Conservation (phyloP, 257 asterid genomes). For the Dorcoceras hygrometricum region DNA sequence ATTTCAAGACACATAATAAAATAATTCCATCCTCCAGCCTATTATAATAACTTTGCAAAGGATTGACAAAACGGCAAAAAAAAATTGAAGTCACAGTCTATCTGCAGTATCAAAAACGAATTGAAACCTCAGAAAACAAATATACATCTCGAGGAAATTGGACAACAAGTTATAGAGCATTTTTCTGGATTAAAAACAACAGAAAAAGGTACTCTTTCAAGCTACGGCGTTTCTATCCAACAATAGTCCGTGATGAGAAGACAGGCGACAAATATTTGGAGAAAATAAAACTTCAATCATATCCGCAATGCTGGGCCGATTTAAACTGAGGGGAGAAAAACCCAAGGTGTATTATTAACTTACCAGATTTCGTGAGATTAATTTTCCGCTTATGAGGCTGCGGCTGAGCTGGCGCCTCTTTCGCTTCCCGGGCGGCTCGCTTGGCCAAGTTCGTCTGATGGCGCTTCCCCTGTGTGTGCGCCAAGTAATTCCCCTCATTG, state of each 20-base stretch:
- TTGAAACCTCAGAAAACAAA: background rate
- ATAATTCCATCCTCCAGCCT: background rate
- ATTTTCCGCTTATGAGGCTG: slow-evolving; percentile 95
- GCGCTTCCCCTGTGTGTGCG: slow-evolving; percentile 97
- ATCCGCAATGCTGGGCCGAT: background rate
- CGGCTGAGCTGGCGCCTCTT: slow-evolving; percentile 97
- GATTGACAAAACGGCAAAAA: background rate
- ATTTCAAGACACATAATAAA: background rate
- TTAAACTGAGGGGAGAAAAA: background rate
- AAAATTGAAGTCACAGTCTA: background rate
- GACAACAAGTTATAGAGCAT: background rate
- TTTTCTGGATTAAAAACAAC: background rate
- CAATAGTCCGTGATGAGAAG: background rate
- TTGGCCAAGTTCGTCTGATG: slow-evolving; percentile 98
- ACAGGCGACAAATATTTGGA: background rate
- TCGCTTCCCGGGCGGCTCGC: slow-evolving; percentile 98
- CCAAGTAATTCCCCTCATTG: slow-evolving; percentile 97
- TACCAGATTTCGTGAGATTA: slow-evolving; percentile 67
- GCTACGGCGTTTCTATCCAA: background rate
- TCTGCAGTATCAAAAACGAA: background rate
- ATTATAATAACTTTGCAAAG: background rate
- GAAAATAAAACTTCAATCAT: background rate
- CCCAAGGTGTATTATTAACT: background rate
- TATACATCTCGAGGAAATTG: background rate
- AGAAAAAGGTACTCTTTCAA: background rate